phyloP scores from a whole-genome alignment of 2,329 filamentous ascomycete genomes.

The Fusarium poae region DNA sequence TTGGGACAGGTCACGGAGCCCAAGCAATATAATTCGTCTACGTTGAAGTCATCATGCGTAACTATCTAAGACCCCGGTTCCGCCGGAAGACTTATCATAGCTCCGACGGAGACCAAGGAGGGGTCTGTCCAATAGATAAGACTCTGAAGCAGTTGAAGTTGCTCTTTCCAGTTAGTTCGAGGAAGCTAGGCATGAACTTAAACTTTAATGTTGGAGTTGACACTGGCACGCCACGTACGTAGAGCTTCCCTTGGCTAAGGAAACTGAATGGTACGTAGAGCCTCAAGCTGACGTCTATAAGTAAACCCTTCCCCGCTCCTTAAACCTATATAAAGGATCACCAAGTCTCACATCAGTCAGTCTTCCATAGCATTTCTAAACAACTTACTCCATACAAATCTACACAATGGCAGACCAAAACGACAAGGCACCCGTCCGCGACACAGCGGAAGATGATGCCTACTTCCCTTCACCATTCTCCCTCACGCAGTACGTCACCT shows the following conservation, averaged over 20 bases:
- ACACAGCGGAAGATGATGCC: slow-evolving; percentile 12
- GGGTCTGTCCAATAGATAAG: neutral
- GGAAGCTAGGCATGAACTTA: neutral
- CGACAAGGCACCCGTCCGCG: slow-evolving; percentile 2
- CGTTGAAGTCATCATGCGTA: no score
- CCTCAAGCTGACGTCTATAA: neutral
- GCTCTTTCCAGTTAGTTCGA: neutral
- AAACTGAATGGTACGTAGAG: neutral
- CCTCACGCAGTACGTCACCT: slow-evolving; percentile 2
- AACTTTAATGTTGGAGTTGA: neutral
- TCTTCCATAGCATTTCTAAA: neutral
- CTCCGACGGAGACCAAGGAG: neutral
- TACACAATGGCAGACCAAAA: slow-evolving; percentile 3
- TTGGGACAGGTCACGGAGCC: neutral
- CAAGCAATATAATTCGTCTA: neutral
- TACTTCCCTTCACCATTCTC: slow-evolving; percentile 16
- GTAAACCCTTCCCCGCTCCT: neutral
- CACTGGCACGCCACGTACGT: neutral
- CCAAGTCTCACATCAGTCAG: neutral
- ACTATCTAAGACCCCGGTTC: neutral
- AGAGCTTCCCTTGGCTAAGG: neutral
- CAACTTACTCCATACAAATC: neutral
- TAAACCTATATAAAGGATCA: neutral
- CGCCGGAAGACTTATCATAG: neutral
- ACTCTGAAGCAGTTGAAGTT: neutral